Evolutionary conservation across 1,139 yeast species (phyloP).

Genomic region (Candida buenavistaensis): DNA sequence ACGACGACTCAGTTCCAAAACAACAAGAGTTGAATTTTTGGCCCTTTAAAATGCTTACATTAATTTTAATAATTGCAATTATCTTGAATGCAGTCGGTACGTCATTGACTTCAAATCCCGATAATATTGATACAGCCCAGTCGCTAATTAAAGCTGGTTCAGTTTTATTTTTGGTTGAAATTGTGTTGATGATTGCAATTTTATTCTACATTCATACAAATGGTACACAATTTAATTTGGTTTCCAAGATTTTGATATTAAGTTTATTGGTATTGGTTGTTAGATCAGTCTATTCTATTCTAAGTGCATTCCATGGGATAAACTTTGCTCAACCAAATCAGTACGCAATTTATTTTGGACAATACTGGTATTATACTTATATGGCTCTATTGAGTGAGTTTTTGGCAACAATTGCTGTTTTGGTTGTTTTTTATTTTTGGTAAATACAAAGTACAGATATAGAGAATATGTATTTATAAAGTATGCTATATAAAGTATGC

Average conservation of each 20-base stretch:
- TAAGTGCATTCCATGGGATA: constrained; percentile 14
- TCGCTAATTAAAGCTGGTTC: constrained; percentile 11
- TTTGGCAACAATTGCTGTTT: constrained; percentile 8
- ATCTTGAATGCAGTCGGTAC: constrained; percentile 11
- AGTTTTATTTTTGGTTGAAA: constrained; percentile 12
- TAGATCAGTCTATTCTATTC: constrained; percentile 14
- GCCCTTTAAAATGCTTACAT: constrained; percentile 12
- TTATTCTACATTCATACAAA: constrained; percentile 4
- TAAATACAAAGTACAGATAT: too few species aligned
- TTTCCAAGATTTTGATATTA: constrained; percentile 10
- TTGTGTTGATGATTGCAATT: constrained; percentile 9
- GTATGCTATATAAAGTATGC: too few species aligned
- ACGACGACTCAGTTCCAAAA: neutral
- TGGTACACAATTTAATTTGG: constrained; percentile 1
- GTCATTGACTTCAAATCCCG: constrained; percentile 4
- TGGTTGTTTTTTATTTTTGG: constrained; percentile 10
- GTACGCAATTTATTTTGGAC: constrained; percentile 15
- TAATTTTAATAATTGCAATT: constrained; percentile 13
- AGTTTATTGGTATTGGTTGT: constrained; percentile 11
- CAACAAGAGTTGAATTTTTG: constrained; percentile 7
- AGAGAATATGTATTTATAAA: too few species aligned
- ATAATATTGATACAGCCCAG: constrained; percentile 4
- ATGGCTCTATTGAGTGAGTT: constrained; percentile 12
- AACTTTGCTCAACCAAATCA: constrained; percentile 10
- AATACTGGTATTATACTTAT: constrained; percentile 12